Evolutionary conservation across 345 rosid species (phyloP).

Genomic region (Triadica sebifera): DNA sequence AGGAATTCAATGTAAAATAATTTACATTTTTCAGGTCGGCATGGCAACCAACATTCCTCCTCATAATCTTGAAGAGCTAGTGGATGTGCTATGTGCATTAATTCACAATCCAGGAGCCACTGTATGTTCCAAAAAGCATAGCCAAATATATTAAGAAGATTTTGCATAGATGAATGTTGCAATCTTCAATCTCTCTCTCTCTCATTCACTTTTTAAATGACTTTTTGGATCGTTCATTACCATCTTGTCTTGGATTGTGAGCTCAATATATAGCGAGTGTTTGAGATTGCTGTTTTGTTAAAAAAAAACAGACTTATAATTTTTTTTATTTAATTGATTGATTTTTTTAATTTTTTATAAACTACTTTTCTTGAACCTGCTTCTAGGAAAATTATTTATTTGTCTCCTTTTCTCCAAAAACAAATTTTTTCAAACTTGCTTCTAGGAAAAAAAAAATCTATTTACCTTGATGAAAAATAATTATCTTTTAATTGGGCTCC

Average conservation of each 20-base stretch:
- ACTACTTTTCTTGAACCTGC: too few species aligned
- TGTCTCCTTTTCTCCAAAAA: too few species aligned
- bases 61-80: slow-evolving; percentile 95
- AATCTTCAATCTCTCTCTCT: not conserved
- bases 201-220: not conserved
- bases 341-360: too few species aligned
- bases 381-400: too few species aligned
- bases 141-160: not conserved
- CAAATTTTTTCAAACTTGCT: too few species aligned
- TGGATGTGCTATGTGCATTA: slow-evolving; percentile 87
- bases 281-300: too few species aligned
- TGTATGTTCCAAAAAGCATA: slow-evolving; percentile 37
- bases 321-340: too few species aligned
- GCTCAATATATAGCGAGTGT: not conserved
- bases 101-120: slow-evolving; percentile 91
- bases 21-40: slow-evolving; percentile 62
- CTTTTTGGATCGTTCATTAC: not conserved
- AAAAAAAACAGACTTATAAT: too few species aligned
- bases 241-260: not conserved
- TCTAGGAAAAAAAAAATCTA: too few species aligned
- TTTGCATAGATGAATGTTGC: not conserved
- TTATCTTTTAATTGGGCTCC: too few species aligned
- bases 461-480: too few species aligned
- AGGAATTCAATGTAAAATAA: slow-evolving; percentile 2
- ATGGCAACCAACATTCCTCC: slow-evolving; percentile 99